A percentile compares a stretch with the other conserved stretches of the same genome.
Evolutionary conservation across 2,329 filamentous ascomycete genomes (phyloP).

Genomic region (Nothophaeocryptopus gaeumannii): DNA sequence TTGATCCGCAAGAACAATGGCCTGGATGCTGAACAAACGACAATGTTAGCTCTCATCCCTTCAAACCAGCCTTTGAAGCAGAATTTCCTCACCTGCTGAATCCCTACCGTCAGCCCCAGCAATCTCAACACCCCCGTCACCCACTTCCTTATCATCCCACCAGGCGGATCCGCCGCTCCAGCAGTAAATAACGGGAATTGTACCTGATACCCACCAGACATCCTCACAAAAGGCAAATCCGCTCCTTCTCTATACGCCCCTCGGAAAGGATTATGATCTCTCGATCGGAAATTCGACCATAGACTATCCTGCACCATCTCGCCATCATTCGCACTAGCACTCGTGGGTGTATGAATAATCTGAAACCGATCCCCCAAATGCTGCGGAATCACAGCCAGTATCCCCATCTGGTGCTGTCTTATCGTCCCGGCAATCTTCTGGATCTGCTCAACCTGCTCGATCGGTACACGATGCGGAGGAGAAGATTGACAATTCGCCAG

Average conservation of each 20-base stretch:
- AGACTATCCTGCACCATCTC: background rate
- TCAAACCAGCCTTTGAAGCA: background rate
- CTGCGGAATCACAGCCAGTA: slow-evolving; percentile 15
- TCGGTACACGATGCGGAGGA: background rate
- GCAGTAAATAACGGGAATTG: slow-evolving; percentile 16
- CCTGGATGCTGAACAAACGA: slow-evolving; percentile 3
- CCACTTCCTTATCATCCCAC: slow-evolving; percentile 14
- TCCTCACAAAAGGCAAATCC: slow-evolving; percentile 15
- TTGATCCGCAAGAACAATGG: slow-evolving; percentile 13
- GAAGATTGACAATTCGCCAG: slow-evolving; percentile 6
- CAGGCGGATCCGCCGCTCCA: slow-evolving; percentile 15
- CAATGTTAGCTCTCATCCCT: background rate
- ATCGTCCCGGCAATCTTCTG: slow-evolving; percentile 6
- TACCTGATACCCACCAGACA: slow-evolving; percentile 15
- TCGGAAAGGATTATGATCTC: slow-evolving; percentile 17
- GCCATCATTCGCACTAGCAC: background rate
- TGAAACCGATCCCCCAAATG: slow-evolving; percentile 9
- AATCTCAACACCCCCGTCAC: slow-evolving; percentile 11
- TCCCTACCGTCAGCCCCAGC: slow-evolving; percentile 9
- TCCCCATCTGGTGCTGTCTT: slow-evolving; percentile 13
- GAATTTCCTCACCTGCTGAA: slow-evolving; percentile 10
- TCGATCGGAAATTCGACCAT: slow-evolving; percentile 1
- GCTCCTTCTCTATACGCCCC: slow-evolving; percentile 1
- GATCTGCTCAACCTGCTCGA: slow-evolving; percentile 8
- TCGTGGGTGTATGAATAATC: slow-evolving; percentile 4